Conservation (phyloP, 2,329 filamentous ascomycete species). For the Cordyceps cateniannulata region DNA sequence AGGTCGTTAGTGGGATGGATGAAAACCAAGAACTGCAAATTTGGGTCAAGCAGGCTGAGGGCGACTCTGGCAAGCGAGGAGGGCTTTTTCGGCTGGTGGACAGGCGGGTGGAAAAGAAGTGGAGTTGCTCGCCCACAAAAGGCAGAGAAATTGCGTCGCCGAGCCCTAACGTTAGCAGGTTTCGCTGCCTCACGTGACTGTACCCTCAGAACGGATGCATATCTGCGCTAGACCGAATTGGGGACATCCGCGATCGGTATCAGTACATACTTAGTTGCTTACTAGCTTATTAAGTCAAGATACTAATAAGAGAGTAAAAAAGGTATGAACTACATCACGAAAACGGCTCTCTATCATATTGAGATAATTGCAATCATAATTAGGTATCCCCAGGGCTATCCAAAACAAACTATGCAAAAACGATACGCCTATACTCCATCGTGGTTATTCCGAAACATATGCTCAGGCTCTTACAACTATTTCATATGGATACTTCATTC, state of each 20-base stretch:
- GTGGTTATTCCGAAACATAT: neutral
- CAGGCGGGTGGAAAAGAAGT: neutral
- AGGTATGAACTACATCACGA: no score
- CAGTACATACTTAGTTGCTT: no score
- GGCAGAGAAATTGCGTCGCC: constrained; percentile 9
- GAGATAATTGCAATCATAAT: constrained; percentile 10
- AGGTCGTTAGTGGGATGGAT: constrained; percentile 32
- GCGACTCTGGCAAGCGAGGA: neutral
- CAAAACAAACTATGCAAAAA: neutral
- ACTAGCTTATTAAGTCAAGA: no score
- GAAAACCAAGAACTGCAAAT: constrained; percentile 9
- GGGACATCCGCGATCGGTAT: neutral
- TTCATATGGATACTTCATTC: neutral
- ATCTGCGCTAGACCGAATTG: neutral
- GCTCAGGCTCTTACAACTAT: neutral
- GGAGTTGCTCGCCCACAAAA: constrained; percentile 3
- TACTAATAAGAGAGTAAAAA: no score
- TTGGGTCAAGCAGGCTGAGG: constrained; percentile 8
- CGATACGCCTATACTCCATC: constrained; percentile 4
- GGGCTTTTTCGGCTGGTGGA: constrained; percentile 31
- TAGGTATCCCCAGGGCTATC: constrained; percentile 12
- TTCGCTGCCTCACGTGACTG: constrained; percentile 24
- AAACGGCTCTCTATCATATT: neutral
- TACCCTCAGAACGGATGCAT: constrained; percentile 15
- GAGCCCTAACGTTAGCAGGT: constrained; percentile 29